Conservation (phyloP, 345 rosid genomes). For the Camelina neglecta region DNA sequence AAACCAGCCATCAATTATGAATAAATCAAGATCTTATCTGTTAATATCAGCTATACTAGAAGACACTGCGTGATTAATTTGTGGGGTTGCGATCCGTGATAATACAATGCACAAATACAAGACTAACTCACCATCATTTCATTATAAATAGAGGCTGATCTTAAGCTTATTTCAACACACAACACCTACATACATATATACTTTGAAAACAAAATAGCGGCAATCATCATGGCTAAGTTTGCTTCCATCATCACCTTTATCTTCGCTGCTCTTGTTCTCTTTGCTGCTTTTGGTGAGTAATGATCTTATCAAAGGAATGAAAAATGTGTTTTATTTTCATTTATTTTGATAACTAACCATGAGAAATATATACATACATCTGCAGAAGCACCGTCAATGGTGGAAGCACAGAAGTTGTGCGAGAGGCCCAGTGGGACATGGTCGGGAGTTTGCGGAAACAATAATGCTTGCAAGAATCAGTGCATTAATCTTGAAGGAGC, state of each 20-base stretch:
- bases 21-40: background rate
- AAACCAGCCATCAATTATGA: conserved; percentile 8
- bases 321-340: background rate
- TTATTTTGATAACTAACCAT: background rate
- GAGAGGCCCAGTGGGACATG: background rate
- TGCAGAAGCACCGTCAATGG: conserved; percentile 6
- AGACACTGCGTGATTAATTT: background rate
- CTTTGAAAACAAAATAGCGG: background rate
- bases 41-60: background rate
- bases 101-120: background rate
- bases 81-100: background rate
- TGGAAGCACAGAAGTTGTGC: conserved; percentile 9
- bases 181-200: background rate
- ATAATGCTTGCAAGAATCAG: conserved; percentile 6
- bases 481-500: conserved; percentile 45
- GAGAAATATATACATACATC: background rate
- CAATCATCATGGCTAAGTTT: conserved; percentile 6
- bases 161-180: background rate
- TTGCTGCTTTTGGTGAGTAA: conserved; percentile 15
- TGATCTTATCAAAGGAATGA: background rate
- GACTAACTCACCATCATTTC: background rate
- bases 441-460: background rate
- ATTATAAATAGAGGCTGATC: conserved; percentile 1
- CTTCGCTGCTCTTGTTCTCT: conserved; percentile 2
- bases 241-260: conserved; percentile 5